Conservation (phyloP, 1,139 yeast species). For the Suhomyces yuchorum region DNA sequence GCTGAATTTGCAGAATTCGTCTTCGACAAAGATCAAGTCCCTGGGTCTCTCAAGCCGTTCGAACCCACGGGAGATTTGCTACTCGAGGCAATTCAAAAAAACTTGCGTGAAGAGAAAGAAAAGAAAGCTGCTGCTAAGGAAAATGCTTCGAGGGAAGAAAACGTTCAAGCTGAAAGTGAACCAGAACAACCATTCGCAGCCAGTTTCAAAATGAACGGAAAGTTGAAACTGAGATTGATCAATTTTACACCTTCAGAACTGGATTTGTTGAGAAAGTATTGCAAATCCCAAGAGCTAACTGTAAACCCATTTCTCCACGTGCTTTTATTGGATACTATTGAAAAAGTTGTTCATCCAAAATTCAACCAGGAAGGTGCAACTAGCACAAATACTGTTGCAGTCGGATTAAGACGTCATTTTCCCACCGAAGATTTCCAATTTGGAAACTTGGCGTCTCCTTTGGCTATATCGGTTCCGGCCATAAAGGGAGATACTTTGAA, state of each 20-base stretch:
- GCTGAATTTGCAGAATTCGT: background rate
- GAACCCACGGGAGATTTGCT: background rate
- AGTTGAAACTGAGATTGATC: background rate
- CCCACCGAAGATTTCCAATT: background rate
- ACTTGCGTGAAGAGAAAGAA: background rate
- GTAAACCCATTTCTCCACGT: background rate
- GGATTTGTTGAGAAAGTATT: too few species aligned
- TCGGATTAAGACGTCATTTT: background rate
- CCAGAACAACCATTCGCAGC: background rate
- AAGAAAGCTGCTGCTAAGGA: too few species aligned
- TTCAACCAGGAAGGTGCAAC: background rate
- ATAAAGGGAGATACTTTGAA: background rate
- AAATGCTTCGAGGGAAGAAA: too few species aligned
- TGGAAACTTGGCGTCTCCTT: background rate
- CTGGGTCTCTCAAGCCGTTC: background rate
- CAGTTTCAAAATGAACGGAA: background rate
- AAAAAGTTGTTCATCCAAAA: background rate
- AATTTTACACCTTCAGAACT: background rate
- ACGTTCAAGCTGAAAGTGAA: background rate
- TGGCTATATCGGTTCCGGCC: background rate
- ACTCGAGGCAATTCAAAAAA: background rate
- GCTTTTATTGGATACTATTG: background rate
- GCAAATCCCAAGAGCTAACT: background rate
- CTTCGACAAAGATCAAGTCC: background rate
- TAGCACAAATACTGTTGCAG: background rate